phyloP scores from a whole-genome alignment of 345 rosid species.

The Eucalyptus tenuipes region DNA sequence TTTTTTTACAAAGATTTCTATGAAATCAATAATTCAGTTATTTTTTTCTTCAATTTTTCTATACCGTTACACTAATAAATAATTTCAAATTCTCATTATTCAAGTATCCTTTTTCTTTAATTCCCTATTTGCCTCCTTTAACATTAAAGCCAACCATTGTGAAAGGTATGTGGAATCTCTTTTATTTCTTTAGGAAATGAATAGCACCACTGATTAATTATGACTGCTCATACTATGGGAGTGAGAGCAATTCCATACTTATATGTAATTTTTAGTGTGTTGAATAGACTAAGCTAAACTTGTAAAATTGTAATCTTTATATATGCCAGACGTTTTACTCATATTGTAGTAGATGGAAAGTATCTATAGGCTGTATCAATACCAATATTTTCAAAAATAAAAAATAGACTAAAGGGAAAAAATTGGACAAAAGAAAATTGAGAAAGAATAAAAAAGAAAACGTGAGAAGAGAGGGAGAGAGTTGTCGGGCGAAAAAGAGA shows the following conservation, averaged over 20 bases:
- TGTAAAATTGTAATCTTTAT: background rate
- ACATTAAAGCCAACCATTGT: background rate
- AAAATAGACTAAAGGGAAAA: background rate
- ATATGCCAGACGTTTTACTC: background rate
- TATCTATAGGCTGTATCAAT: background rate
- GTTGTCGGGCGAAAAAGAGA: too few relatives aligned
- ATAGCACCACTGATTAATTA: background rate
- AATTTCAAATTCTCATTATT: background rate
- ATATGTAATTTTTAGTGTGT: background rate
- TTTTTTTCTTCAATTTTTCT: too few relatives aligned
- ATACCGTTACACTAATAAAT: too few relatives aligned
- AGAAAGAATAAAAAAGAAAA: background rate
- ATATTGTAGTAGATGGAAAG: background rate
- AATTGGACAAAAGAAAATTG: background rate
- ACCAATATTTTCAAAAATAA: background rate
- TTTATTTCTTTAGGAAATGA: background rate
- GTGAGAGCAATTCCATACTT: background rate
- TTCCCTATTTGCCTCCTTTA: background rate
- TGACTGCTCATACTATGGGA: background rate
- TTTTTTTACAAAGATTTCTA: too few relatives aligned
- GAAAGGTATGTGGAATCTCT: background rate
- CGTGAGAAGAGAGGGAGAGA: background rate
- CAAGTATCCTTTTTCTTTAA: background rate
- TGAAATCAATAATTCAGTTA: too few relatives aligned
- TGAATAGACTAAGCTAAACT: background rate